Evolutionary conservation across 306 rosid genomes (phyloP), one percentile per base, ranked within the genome.

Genomic region (Medicago arabica): DNA sequence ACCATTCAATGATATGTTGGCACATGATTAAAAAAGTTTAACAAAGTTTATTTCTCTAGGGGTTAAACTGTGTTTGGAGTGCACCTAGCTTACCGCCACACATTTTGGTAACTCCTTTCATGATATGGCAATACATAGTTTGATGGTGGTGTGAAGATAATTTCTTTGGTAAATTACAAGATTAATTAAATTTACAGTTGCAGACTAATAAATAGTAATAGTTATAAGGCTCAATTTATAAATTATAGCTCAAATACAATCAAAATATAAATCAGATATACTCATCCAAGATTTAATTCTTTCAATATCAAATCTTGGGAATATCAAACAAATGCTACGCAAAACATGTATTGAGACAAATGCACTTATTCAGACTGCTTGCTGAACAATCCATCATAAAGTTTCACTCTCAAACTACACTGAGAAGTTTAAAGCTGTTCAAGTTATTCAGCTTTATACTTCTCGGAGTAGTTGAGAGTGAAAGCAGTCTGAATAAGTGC

Each of bases 321-420:
- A 67, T 67, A 66, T 17, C 64, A 13, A 46, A 50, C 43, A 57
- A 57, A 65, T 23, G 62, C 15, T 16, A 59, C 10, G 46, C 63
- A 62, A 41, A 51, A 39, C 71, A n/a, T 13, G 4, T n/a, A 43
- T 53, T 23, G 34, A 69, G 70, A 66, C 28, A 76, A 51, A 61
- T 31, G 41, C 62, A 31, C 39, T 43, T 16, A 31, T 7, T 43
- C 60, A 39, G 76, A 75, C 12, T 21, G 8, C 41, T 43, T 9
- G 73, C 31, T 28, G 15, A 60, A 60, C 40, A 72, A 16, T 44
- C 31, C 68, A 68, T 51, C 31, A 15, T 66, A 46, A 59, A 72
- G 43, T 77, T 61, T 59, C 61, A 14, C 17, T 49, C 39, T 39
- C 59, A 2, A 72, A 9, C 74, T 23, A 38, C 19, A 44, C 25